Conservation (phyloP, 257 asterid species). For the Cordia subcordata region DNA sequence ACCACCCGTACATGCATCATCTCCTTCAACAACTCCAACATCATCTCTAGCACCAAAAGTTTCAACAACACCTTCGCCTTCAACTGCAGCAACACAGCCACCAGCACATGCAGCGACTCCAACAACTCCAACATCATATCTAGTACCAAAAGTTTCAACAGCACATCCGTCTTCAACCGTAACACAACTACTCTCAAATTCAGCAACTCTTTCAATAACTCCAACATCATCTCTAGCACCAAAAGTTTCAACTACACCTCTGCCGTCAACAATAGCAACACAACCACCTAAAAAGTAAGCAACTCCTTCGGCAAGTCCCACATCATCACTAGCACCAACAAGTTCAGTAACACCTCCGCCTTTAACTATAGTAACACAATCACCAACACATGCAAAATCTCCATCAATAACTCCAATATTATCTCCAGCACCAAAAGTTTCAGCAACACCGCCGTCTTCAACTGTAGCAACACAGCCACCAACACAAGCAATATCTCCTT, state of each 20-base stretch:
- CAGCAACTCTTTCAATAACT: slow-evolving; percentile 46
- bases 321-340: slow-evolving; percentile 33
- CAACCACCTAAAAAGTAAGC: slow-evolving; percentile 28
- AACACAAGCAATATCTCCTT: too few species aligned
- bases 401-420: slow-evolving; percentile 24
- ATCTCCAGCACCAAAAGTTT: slow-evolving; percentile 33
- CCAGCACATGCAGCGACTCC: slow-evolving; percentile 42
- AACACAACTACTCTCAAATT: slow-evolving; percentile 50
- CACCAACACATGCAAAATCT: slow-evolving; percentile 39
- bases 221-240: slow-evolving; percentile 34
- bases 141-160: slow-evolving; percentile 42
- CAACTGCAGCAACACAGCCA: slow-evolving; percentile 22
- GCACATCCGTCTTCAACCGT: slow-evolving; percentile 40
- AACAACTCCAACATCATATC: slow-evolving; percentile 41
- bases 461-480: slow-evolving; percentile 39
- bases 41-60: slow-evolving; percentile 54
- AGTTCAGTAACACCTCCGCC: slow-evolving; percentile 56
- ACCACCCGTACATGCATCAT: slow-evolving; percentile 52
- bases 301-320: slow-evolving; percentile 36
- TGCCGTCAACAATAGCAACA: slow-evolving; percentile 25
- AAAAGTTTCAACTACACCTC: slow-evolving; percentile 28
- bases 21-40: slow-evolving; percentile 28
- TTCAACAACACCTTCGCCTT: slow-evolving; percentile 21
- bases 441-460: slow-evolving; percentile 41
- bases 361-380: slow-evolving; percentile 47